phyloP scores from a whole-genome alignment of 371 early-diverging fungal genomes.

The Actinomortierella ambigua region DNA sequence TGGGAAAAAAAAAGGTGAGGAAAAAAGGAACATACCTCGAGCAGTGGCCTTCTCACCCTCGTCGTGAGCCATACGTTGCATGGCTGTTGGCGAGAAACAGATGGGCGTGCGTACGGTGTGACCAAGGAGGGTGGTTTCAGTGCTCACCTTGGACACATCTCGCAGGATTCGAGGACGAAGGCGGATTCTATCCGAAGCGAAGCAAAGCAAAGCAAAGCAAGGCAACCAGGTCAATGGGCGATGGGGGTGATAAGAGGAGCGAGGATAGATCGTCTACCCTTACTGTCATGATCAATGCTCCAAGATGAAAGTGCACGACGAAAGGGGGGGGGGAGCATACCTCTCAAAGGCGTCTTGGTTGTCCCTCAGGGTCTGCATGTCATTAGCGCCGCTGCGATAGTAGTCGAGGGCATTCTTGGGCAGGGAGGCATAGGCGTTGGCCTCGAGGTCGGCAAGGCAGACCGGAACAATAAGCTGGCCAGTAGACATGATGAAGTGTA shows the following conservation, averaged over 20 bases:
- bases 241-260: too few relatives aligned
- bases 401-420: conserved; percentile 44
- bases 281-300: too few relatives aligned
- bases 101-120: conserved; percentile 51
- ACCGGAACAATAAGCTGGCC: conserved; percentile 27
- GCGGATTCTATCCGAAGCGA: conserved; percentile 71
- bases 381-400: conserved; percentile 46
- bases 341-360: conserved; percentile 38
- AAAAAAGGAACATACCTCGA: conserved; percentile 43
- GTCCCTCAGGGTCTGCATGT: conserved; percentile 44
- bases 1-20: too few relatives aligned
- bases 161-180: conserved; percentile 80
- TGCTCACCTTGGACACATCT: conserved; percentile 70
- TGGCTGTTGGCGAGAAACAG: conserved; percentile 53
- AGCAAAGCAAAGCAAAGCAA: too few relatives aligned
- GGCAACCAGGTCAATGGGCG: too few relatives aligned
- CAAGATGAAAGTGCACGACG: too few relatives aligned
- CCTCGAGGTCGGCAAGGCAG: conserved; percentile 37
- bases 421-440: conserved; percentile 39
- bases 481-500: conserved; percentile 11
- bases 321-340: conserved; percentile 3
- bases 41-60: conserved; percentile 70
- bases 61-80: conserved; percentile 66
- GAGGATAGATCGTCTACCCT: too few relatives aligned
- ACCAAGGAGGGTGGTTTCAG: conserved; percentile 69